A percentile compares a stretch with the other conserved stretches of the same genome.
phyloP scores from a whole-genome alignment of 192 early-diverging fungal species.

The Spinellus fusiger region DNA sequence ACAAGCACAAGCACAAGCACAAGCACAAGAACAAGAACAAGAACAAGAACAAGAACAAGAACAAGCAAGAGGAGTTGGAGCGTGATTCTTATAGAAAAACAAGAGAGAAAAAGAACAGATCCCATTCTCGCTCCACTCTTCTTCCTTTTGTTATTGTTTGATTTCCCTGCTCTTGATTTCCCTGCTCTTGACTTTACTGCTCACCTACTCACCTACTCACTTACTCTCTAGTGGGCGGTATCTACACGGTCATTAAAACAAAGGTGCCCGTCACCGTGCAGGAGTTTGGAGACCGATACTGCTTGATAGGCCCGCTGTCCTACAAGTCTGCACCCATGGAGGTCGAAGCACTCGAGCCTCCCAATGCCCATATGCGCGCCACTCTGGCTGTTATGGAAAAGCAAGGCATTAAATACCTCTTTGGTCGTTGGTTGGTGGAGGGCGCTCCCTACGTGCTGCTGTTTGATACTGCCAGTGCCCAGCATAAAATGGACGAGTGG shows the following conservation, averaged over 20 bases:
- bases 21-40: too few species aligned
- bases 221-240: conserved; percentile 77
- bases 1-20: neutral
- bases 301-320: conserved; percentile 86
- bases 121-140: neutral
- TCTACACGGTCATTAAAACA: conserved; percentile 97
- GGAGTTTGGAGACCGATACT: conserved; percentile 93
- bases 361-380: conserved; percentile 54
- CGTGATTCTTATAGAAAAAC: neutral
- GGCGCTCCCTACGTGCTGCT: conserved; percentile 85
- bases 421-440: conserved; percentile 94
- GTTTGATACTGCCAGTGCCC: conserved; percentile 76
- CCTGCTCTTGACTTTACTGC: neutral
- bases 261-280: conserved; percentile 93
- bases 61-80: neutral
- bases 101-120: neutral
- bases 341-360: conserved; percentile 77
- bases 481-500: conserved; percentile 87
- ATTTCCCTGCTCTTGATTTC: neutral
- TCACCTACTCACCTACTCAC: too few species aligned
- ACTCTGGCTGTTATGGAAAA: conserved; percentile 65
- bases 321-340: conserved; percentile 85
- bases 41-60: too few species aligned
- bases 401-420: conserved; percentile 76
- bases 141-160: neutral